These are phyloP conservation scores for Cladophialophora yegresii DNA, from an alignment of 2,329 filamentous ascomycete genomes.

Conservation along the genomic window DNA sequence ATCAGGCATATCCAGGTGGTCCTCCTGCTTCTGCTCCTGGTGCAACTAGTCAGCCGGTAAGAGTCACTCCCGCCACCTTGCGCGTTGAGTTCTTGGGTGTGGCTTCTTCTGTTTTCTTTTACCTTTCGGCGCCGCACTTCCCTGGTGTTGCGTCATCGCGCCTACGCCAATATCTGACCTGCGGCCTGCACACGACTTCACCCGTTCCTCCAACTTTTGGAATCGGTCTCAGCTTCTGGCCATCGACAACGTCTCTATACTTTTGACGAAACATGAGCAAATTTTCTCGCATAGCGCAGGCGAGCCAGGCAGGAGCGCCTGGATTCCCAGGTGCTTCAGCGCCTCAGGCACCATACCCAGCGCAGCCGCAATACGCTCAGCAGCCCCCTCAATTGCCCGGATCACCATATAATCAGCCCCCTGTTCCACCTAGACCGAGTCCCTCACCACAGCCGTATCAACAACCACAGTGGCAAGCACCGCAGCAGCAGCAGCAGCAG, in stretches of 20 bases:
- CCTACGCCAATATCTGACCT: neutral
- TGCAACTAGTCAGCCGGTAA: slow-evolving; percentile 40
- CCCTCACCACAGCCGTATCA: slow-evolving; percentile 44
- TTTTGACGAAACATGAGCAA: slow-evolving; percentile 34
- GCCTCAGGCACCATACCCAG: slow-evolving; percentile 44
- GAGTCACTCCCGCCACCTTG: slow-evolving; percentile 30
- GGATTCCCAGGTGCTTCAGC: slow-evolving; percentile 28
- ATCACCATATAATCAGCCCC: slow-evolving; percentile 42
- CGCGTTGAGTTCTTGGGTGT: slow-evolving; percentile 8
- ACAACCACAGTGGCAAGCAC: slow-evolving; percentile 44
- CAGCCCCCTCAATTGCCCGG: slow-evolving; percentile 32
- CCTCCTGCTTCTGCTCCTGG: slow-evolving; percentile 37
- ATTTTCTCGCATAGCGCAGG: slow-evolving; percentile 33
- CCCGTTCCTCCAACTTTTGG: slow-evolving; percentile 32
- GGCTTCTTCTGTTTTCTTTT: slow-evolving; percentile 15
- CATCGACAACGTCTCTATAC: slow-evolving; percentile 1
- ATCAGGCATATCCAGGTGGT: slow-evolving; percentile 58
- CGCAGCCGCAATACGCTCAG: slow-evolving; percentile 42
- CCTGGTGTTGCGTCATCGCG: slow-evolving; percentile 23
- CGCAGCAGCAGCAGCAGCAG: slow-evolving; percentile 43
- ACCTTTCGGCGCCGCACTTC: slow-evolving; percentile 27
- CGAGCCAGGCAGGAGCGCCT: slow-evolving; percentile 16
- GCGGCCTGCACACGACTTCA: slow-evolving; percentile 21
- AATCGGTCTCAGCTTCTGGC: neutral
- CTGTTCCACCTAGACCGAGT: slow-evolving; percentile 41